A percentile compares a stretch with the other conserved stretches of the same genome.
These are phyloP conservation scores for Tylopilus plumbeoviolaceoides DNA, from an alignment of 768 basidiomycete genomes.

Conservation along the genomic window DNA sequence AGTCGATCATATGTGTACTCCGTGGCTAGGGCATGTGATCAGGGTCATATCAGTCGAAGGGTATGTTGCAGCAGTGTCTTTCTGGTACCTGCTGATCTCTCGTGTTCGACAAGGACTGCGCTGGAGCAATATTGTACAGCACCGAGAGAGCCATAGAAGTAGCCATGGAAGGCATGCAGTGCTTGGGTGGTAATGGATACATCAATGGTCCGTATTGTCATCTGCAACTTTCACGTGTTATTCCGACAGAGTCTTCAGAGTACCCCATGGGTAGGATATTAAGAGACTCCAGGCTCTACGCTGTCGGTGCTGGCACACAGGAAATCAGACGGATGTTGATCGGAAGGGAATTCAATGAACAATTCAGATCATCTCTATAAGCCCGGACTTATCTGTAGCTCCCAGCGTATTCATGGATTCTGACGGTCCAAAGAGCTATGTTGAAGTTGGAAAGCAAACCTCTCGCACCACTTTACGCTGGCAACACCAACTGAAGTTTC, in stretches of 20 bases:
- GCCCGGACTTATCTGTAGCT: not conserved
- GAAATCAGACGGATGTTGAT: constrained; percentile 94
- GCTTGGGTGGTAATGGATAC: constrained; percentile 92
- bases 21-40: constrained; percentile 86
- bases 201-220: constrained; percentile 66
- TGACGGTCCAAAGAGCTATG: not conserved
- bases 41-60: constrained; percentile 68
- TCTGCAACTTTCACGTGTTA: not conserved
- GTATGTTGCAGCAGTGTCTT: constrained; percentile 39
- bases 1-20: constrained; percentile 91
- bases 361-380: constrained; percentile 35
- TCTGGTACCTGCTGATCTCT: not conserved
- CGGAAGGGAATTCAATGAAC: constrained; percentile 86
- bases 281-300: constrained; percentile 83
- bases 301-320: constrained; percentile 96
- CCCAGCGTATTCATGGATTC: not conserved
- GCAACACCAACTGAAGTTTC: not conserved
- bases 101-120: constrained; percentile 72
- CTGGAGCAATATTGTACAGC: constrained; percentile 90
- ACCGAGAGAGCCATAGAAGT: constrained; percentile 92
- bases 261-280: constrained; percentile 87
- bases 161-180: constrained; percentile 88
- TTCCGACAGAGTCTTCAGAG: constrained; percentile 43
- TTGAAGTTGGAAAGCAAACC: not conserved
- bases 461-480: not conserved